phyloP scores from a whole-genome alignment of 2,329 filamentous ascomycete species.

The Diaporthe capsici region DNA sequence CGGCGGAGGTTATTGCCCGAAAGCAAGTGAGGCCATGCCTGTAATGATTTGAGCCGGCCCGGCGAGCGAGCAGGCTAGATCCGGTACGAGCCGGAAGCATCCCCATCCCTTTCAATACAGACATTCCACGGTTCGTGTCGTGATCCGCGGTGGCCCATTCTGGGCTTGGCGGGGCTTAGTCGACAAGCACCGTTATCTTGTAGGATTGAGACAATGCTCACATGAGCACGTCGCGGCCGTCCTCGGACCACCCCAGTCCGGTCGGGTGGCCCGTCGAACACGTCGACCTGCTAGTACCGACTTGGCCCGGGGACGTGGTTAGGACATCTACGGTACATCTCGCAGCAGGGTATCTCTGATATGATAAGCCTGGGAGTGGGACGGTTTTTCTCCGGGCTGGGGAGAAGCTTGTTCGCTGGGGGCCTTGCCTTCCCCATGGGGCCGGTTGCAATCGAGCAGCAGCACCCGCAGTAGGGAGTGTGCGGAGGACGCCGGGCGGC shows the following conservation, averaged over 20 bases:
- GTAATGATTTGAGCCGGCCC: background rate
- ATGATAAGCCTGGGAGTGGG: background rate
- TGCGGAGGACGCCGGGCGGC: conserved; percentile 29
- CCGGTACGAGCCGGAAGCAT: conserved; percentile 12
- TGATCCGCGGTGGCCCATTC: background rate
- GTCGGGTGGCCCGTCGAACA: background rate
- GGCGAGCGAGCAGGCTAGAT: conserved; percentile 26
- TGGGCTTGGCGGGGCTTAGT: background rate
- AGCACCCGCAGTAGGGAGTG: background rate
- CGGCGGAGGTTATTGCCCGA: conserved; percentile 11
- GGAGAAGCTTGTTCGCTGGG: conserved; percentile 30
- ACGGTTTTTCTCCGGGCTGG: background rate
- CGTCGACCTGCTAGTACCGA: background rate
- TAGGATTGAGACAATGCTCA: conserved; percentile 15
- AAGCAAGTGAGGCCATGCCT: conserved; percentile 9
- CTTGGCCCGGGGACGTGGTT: conserved; percentile 6
- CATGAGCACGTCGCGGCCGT: background rate
- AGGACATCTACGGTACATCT: conserved; percentile 12
- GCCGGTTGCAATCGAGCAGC: conserved; percentile 3
- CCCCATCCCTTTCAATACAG: conserved; percentile 12
- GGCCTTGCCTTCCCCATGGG: conserved; percentile 24
- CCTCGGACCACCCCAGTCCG: conserved; percentile 7
- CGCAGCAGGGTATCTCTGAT: background rate
- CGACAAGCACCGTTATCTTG: background rate
- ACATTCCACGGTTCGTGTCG: background rate